Evolutionary conservation across 257 asterid species (phyloP).

Genomic region (Salvia splendens): DNA sequence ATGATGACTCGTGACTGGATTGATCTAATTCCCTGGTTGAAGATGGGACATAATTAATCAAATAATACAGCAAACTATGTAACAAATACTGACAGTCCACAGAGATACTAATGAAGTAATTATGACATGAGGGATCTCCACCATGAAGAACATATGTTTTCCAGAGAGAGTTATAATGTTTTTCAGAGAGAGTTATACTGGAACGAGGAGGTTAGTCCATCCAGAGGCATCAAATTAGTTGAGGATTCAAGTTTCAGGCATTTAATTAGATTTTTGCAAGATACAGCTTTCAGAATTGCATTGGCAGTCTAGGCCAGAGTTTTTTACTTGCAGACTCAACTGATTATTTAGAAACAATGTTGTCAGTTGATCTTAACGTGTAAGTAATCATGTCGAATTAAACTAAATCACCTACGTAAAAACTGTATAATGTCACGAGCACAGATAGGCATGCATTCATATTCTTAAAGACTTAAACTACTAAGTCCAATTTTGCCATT

Average conservation of each 20-base stretch:
- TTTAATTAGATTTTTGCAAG: slow-evolving; percentile 6
- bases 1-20: background rate
- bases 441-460: background rate
- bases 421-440: background rate
- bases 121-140: slow-evolving; percentile 17
- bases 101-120: slow-evolving; percentile 2
- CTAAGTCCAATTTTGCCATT: too few relatives aligned
- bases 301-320: background rate
- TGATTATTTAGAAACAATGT: background rate
- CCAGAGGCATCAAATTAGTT: slow-evolving; percentile 13
- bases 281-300: slow-evolving; percentile 5
- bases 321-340: background rate
- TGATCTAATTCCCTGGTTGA: slow-evolving; percentile 1
- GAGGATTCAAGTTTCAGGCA: slow-evolving; percentile 6
- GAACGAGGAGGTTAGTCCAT: background rate
- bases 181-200: slow-evolving; percentile 18
- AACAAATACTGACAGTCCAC: slow-evolving; percentile 6
- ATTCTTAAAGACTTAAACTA: background rate
- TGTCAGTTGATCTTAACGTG: background rate
- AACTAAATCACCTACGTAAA: too few relatives aligned
- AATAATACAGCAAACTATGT: slow-evolving; percentile 14
- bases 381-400: background rate
- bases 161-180: slow-evolving; percentile 15
- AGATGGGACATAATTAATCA: background rate
- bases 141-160: slow-evolving; percentile 5